These are phyloP conservation scores for Neurospora intermedia DNA, from an alignment of 495 filamentous ascomycete genomes.

Conservation along the genomic window DNA sequence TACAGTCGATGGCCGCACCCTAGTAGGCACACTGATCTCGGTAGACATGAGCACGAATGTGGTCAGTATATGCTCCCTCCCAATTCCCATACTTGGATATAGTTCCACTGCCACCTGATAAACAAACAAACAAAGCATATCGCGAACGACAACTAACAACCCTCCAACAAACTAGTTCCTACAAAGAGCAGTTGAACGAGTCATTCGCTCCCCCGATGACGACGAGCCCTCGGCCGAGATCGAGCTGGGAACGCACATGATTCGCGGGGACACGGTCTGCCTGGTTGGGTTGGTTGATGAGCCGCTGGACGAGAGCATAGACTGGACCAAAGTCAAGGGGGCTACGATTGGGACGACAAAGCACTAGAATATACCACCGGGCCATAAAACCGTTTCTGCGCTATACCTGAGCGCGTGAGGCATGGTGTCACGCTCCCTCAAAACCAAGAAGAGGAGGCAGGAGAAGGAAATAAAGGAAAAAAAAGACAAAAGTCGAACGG, in stretches of 20 bases:
- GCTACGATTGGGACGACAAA: conserved; percentile 76
- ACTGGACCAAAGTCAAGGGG: conserved; percentile 84
- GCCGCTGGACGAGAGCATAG: conserved; percentile 72
- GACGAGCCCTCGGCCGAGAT: conserved; percentile 70
- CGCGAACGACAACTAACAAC: too few species aligned
- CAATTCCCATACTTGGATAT: neutral
- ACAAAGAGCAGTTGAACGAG: conserved; percentile 71
- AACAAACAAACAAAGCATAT: too few species aligned
- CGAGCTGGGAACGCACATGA: conserved; percentile 77
- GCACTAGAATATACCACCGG: conserved; percentile 26
- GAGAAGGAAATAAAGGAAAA: too few species aligned
- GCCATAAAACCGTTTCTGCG: neutral
- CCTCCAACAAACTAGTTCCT: conserved; percentile 43
- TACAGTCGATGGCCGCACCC: conserved; percentile 83
- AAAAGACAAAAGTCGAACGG: too few species aligned
- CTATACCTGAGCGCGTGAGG: neutral
- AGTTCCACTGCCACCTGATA: too few species aligned
- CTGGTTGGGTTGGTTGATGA: conserved; percentile 84
- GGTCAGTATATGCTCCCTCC: conserved; percentile 25
- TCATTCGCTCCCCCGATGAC: conserved; percentile 77
- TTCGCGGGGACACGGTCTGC: conserved; percentile 93
- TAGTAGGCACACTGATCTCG: conserved; percentile 74
- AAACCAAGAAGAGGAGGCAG: neutral
- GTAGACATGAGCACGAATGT: conserved; percentile 90
- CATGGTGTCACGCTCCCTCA: neutral